Base-by-base conservation (phyloP, 352 stramenopile genomes). In the Globisporangium okanoganense region DNA sequence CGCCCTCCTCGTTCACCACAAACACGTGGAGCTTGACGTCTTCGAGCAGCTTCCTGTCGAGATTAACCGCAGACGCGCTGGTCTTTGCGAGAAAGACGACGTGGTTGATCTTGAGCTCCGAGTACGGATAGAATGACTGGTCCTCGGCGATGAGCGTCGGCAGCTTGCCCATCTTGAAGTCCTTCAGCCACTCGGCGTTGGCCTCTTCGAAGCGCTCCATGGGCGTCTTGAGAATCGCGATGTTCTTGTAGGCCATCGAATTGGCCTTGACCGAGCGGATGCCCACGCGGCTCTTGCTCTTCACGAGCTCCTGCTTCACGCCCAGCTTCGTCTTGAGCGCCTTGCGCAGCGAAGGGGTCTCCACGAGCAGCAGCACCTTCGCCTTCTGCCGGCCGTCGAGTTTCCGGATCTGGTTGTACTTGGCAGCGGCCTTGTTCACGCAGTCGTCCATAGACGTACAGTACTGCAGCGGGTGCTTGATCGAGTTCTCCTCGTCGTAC, bases 171-270 rank as follows among this genome's bases (percentile, higher is more conserved):
- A 68, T 78, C 58, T 80, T 84, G 65, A 76, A 89, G 40, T 79
- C 72, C 20, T 71, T 75, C 27, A 92, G 64, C 54, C 83, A 61
- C 14, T 70, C 56, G 52, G 80, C 79, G 73, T 92, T 90, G 13
- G 76, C 69, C 33, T 82, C 78, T 44, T 89, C 76, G 52, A 85
- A 92, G 41, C 72, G 68, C 9, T 89, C 78, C 71, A 88, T 67
- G 2, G 82, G 82, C 50, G 82, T 89, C 71, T 92, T 92, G 20
- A 92, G 69, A n/a, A 79, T 62, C 18, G 71, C 79, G 33, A 76
- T 76, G 63, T 85, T 78, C 59, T 78, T 78, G 70, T 79, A 91
- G 49, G 60, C 66, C 59, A 84, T 58, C 35, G 73, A 72, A 16
- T 73, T 70, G 36, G 88, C 79, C 52, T 87, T 91, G 9, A 71